Evolutionary conservation across 768 basidiomycete genomes (phyloP), one percentile per base, ranked within the genome.

Genomic region (Rhizopogon salebrosus): DNA sequence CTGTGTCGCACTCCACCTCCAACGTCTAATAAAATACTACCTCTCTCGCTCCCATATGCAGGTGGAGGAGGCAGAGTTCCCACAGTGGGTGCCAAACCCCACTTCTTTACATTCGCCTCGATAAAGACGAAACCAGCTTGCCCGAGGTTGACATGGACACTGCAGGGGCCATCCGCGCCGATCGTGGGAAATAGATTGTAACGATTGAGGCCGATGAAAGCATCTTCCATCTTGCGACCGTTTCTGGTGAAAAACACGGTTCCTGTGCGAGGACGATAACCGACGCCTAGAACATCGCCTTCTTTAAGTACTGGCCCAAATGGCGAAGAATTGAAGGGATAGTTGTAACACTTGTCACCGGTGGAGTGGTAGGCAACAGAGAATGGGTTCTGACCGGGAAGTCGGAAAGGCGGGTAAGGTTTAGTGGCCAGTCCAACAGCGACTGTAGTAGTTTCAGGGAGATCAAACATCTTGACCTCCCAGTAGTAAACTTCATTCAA

Each of bases 161-260:
- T 95, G 69, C 93, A 95, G 5, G 95, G 91, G 0, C 95, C 95
- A 63, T 95, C 92, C 16, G 95, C 94, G 41, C 95, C 97, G 51
- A 99, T 84, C 45, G 92, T 94, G 51, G 97, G 97, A 78, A 99
- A 99, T 16, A 99, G 80, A 63, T 98, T 98, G 79, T 87, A 90
- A 50, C 83, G 79, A 62, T 82, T 90, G 53, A 99, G 76, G 35
- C 94, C 95, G 51, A 92, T 75, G 62, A 92, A 99, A 7, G 93
- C 95, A 67, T 99, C 97, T 60, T 98, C 95, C 69, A 93, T 83
- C 72, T 94, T 97, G 55, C 94, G 85, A 29, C 97, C 97, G 62
- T 99, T 99, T 54, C 95, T 87, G 36, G 97, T 98, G 77, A 91
- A 99, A 74, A 99, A 99, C n/a, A 99, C 93, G 0, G 93, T 95